Evolutionary conservation across 176 grass and related monocot genomes (phyloP).

Genomic region (Carex myosuroides): DNA sequence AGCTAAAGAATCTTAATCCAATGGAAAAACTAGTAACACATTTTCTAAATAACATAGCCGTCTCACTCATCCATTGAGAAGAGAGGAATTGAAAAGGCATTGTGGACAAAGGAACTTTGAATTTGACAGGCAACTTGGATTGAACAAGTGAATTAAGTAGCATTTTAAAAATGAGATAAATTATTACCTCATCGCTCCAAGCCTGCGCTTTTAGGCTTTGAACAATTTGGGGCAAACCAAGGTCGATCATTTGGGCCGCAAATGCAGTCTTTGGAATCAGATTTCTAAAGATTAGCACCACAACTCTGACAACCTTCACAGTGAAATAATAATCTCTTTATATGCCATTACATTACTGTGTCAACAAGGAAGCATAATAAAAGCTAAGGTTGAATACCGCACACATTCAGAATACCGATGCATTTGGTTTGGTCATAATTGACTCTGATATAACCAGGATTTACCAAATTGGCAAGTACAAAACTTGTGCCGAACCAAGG

Average conservation of each 20-base stretch:
- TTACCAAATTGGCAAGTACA: slow-evolving; percentile 1
- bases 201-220: slow-evolving; percentile 94
- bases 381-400: neutral
- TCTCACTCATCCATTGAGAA: neutral
- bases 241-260: slow-evolving; percentile 96
- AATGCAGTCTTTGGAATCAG: slow-evolving; percentile 71
- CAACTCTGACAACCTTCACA: slow-evolving; percentile 82
- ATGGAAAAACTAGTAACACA: neutral
- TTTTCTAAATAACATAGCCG: neutral
- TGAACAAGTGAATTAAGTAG: neutral
- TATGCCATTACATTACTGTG: neutral
- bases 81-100: neutral
- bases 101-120: neutral
- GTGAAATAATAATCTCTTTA: neutral
- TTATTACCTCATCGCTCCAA: slow-evolving; percentile 91
- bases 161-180: slow-evolving; percentile 7
- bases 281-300: slow-evolving; percentile 76
- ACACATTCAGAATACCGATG: neutral
- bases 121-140: neutral
- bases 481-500: neutral
- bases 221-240: slow-evolving; percentile 83
- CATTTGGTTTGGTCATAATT: neutral
- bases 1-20: neutral
- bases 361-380: neutral
- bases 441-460: neutral